These are phyloP conservation scores for Podaxis sp. DNA, from an alignment of 768 basidiomycete genomes.

Conservation along the genomic window DNA sequence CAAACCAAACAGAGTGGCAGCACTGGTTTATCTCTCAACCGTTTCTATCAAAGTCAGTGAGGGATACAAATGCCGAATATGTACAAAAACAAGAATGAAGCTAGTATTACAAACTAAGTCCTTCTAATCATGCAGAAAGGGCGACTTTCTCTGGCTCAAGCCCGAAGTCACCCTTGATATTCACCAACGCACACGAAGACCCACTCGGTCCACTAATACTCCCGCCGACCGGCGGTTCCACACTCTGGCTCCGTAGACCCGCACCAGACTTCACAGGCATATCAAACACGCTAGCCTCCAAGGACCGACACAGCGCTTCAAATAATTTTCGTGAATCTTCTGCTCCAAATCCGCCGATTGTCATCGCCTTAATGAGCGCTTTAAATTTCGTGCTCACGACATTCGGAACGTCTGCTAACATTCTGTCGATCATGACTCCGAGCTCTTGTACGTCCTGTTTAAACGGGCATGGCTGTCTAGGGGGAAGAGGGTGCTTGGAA, in stretches of 20 bases:
- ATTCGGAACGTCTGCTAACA: slow-evolving; percentile 32
- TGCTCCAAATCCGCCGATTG: slow-evolving; percentile 44
- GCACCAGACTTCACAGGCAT: background rate
- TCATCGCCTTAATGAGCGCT: slow-evolving; percentile 48
- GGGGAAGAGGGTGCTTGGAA: slow-evolving; percentile 17
- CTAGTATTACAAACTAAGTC: background rate
- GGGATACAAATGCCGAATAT: background rate
- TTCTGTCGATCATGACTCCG: slow-evolving; percentile 35
- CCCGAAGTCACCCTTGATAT: slow-evolving; percentile 6
- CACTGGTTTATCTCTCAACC: too few species aligned
- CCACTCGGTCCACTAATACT: background rate
- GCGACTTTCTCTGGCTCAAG: slow-evolving; percentile 7
- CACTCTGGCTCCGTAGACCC: background rate
- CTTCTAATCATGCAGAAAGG: background rate
- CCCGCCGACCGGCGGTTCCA: background rate
- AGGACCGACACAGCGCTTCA: slow-evolving; percentile 45
- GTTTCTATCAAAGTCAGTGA: background rate
- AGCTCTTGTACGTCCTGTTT: slow-evolving; percentile 40
- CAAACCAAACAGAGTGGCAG: too few species aligned
- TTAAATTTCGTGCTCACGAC: slow-evolving; percentile 33
- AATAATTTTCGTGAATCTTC: slow-evolving; percentile 50
- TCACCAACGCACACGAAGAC: background rate
- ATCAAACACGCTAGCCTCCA: slow-evolving; percentile 44
- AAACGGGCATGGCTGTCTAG: slow-evolving; percentile 23
- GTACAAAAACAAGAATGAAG: background rate